Conservation (phyloP, 1,284 basidiomycete species). For the Prillingera fragicola region DNA sequence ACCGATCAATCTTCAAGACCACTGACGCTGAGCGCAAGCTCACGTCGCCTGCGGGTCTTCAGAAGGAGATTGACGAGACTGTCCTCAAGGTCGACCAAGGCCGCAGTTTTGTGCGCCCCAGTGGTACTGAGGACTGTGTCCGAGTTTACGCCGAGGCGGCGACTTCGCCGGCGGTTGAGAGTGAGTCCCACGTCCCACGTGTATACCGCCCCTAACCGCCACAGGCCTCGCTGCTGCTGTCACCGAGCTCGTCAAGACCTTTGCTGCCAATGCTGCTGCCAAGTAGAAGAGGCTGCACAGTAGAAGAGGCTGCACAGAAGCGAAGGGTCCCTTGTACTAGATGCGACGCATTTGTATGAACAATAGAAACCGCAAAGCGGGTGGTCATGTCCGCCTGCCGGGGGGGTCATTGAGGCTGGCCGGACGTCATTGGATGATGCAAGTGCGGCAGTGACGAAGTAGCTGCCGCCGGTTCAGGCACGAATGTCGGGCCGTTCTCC, state of each 20-base stretch:
- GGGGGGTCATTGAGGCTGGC: too few species aligned
- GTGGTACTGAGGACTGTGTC: slow-evolving; percentile 97
- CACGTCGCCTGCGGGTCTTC: slow-evolving; percentile 71
- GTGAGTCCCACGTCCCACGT: slow-evolving; percentile 56
- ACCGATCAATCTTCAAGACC: slow-evolving; percentile 81
- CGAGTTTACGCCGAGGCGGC: slow-evolving; percentile 94
- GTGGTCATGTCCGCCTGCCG: too few species aligned
- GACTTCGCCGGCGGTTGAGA: slow-evolving; percentile 68
- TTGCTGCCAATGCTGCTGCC: slow-evolving; percentile 11
- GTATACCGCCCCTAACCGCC: not conserved
- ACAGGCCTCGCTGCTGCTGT: slow-evolving; percentile 29
- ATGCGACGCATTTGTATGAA: too few species aligned
- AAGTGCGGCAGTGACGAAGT: too few species aligned
- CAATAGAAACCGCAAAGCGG: too few species aligned
- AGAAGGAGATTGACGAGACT: slow-evolving; percentile 79
- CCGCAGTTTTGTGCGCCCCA: slow-evolving; percentile 88
- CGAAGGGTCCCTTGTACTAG: too few species aligned
- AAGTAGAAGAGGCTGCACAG: too few species aligned
- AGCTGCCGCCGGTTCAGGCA: too few species aligned
- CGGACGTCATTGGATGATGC: too few species aligned
- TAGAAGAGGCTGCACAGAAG: too few species aligned
- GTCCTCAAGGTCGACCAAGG: slow-evolving; percentile 76
- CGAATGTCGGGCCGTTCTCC: not conserved
- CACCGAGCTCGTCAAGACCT: slow-evolving; percentile 31
- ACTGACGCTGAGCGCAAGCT: slow-evolving; percentile 90